phyloP scores from a whole-genome alignment of 768 basidiomycete genomes.

The Serendipita vermifera region DNA sequence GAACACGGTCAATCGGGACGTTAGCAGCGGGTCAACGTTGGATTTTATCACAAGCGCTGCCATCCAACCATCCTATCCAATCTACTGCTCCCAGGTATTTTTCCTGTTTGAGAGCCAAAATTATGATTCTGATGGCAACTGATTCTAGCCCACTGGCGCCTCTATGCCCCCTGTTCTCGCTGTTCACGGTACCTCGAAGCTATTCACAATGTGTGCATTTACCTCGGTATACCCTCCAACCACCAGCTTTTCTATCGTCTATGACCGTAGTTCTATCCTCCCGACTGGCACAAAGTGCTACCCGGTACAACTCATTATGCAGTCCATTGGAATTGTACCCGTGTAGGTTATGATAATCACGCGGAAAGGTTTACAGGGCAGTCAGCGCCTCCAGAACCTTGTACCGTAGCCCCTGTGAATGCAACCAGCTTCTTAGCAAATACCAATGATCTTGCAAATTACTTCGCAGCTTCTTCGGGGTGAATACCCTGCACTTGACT shows the following conservation, averaged over 20 bases:
- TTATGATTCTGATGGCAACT: too few relatives aligned
- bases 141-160: too few relatives aligned
- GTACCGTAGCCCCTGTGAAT: not conserved
- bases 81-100: not conserved
- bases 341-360: too few relatives aligned
- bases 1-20: not conserved
- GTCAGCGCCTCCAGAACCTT: not conserved
- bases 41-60: not conserved
- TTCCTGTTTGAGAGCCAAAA: too few relatives aligned
- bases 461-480: not conserved
- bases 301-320: not conserved
- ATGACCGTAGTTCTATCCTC: not conserved
- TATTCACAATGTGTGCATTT: constrained; percentile 8
- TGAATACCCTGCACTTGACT: not conserved
- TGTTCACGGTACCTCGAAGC: not conserved
- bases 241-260: not conserved
- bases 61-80: not conserved
- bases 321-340: not conserved
- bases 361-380: not conserved
- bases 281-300: not conserved
- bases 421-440: not conserved
- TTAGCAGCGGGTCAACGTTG: not conserved
- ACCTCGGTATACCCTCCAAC: constrained; percentile 1
- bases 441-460: not conserved
- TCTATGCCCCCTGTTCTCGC: constrained; percentile 2